Conservation (phyloP, 176 grass and related monocot genomes). For the Eragrostis nindensis region DNA sequence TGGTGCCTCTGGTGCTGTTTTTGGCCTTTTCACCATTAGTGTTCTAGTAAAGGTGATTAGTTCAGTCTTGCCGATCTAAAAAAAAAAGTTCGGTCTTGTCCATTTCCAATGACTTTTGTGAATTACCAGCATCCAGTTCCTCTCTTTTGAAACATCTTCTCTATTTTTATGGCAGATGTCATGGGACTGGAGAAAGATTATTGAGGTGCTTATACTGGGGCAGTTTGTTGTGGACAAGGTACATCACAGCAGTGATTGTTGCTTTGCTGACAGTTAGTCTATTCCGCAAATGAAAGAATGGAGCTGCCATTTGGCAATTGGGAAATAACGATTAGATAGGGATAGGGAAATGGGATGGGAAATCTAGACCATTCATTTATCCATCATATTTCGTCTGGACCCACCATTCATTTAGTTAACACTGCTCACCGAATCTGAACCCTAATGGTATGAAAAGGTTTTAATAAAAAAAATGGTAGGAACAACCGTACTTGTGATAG, state of each 20-base stretch:
- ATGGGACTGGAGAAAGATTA: constrained; percentile 99
- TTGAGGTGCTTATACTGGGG: constrained; percentile 93
- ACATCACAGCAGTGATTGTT: constrained; percentile 11
- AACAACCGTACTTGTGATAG: too few relatives aligned
- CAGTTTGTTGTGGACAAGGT: constrained; percentile 99
- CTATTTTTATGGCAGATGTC: constrained; percentile 73
- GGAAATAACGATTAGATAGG: too few relatives aligned
- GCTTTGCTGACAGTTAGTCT: neutral
- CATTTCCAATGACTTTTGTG: constrained; percentile 17
- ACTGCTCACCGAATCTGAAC: neutral
- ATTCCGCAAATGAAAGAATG: constrained; percentile 13
- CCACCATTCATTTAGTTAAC: too few relatives aligned
- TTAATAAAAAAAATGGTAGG: neutral
- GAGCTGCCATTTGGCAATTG: too few relatives aligned
- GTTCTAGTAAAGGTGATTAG: constrained; percentile 93
- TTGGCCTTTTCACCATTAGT: constrained; percentile 97
- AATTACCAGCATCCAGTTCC: neutral
- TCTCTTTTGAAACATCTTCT: neutral
- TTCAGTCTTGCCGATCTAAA: neutral
- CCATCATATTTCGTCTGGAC: too few relatives aligned
- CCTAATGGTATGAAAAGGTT: neutral
- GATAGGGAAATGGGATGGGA: too few relatives aligned
- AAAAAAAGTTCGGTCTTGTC: too few relatives aligned
- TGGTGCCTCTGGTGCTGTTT: constrained; percentile 96
- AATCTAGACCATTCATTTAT: too few relatives aligned